Base-by-base conservation (phyloP, 495 filamentous ascomycete genomes). In the Daldinia grandis region DNA sequence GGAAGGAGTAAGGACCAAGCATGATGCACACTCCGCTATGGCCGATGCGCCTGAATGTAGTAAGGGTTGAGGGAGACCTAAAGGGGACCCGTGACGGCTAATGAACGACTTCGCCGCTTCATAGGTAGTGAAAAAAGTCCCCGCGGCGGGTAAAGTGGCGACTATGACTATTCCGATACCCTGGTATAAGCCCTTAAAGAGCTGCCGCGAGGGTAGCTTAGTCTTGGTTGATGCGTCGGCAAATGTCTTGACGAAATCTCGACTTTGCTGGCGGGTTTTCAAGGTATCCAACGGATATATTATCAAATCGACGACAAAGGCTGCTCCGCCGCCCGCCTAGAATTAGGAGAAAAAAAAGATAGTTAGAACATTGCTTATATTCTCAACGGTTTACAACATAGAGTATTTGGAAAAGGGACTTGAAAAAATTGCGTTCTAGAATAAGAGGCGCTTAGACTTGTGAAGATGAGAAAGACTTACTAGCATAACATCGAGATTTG, bases 41-140 rank as follows among this genome's bases (percentile, higher is more conserved):
- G 87, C 89, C 14, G 93, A 95, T 27, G 94, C 90, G 33, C 88
- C 74, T 44, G 88, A 84, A 72, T 96, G 89, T 58, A 91, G 83
- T 10, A 91, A 49, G 0, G 93, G 88, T 49, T 82, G 80, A 7
- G 92, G 90, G 10, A 92, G 76, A 25, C 77, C 76, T 25, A 77
- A 62, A 12, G 72, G 80, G 1, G 77, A 64, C 12, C 66, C 68
- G 27, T 78, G 74, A 3, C 62, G 72, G 19, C 70, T 62, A 1
- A 86, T 72, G n/a, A 85, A 74, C 14, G 83, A 79, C 80, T 94
- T 96, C 8, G 85, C 79, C 19, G 83, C 85, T 82, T 97, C 94
- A 78, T 97, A 97, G 5, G 91, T 92, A 10, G 91, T 93, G 81
- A 97, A 97, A 81, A 97, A 98, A 30, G 91, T 86, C 64, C 93